Conservation (phyloP, 31 red algal species). For the Asparagopsis taxiformis region DNA sequence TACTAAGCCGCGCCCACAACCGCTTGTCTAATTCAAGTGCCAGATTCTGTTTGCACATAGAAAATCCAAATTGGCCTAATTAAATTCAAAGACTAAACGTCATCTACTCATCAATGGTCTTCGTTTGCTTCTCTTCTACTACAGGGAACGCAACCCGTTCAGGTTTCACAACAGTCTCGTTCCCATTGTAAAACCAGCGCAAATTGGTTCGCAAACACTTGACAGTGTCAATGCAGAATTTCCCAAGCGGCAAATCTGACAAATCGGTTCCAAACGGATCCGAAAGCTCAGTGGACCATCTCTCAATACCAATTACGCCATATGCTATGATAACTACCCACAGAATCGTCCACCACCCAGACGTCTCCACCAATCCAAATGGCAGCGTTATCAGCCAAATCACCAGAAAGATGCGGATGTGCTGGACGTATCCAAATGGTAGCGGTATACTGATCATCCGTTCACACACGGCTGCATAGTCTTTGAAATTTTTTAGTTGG, state of each 20-base stretch:
- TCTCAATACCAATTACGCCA: slow-evolving; percentile 9
- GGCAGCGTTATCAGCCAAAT: slow-evolving; percentile 9
- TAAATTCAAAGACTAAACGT: too few relatives aligned
- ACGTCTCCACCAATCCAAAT: slow-evolving; percentile 1
- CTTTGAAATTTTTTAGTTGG: neutral
- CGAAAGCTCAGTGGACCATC: slow-evolving; percentile 1
- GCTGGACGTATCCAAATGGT: neutral
- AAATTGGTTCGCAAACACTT: neutral
- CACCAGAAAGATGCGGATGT: slow-evolving; percentile 3
- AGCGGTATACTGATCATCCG: slow-evolving; percentile 3
- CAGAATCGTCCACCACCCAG: slow-evolving; percentile 3
- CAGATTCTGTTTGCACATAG: too few relatives aligned
- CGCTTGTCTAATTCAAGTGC: too few relatives aligned
- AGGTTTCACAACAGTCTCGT: neutral
- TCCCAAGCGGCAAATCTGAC: slow-evolving; percentile 3
- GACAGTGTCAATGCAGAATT: neutral
- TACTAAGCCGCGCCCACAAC: too few relatives aligned
- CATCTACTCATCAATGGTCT: too few relatives aligned
- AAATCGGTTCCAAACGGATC: slow-evolving; percentile 12
- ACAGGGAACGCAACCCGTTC: neutral
- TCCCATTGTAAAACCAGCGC: neutral
- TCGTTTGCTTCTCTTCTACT: neutral
- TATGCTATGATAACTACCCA: slow-evolving; percentile 12
- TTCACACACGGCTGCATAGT: slow-evolving; percentile 1
- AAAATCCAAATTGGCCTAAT: too few relatives aligned